Percentiles rank a stretch among this genome's conserved stretches.
These are phyloP conservation scores for Dactylellina leptospora DNA, from an alignment of 2,329 filamentous ascomycete genomes.

Conservation along the genomic window DNA sequence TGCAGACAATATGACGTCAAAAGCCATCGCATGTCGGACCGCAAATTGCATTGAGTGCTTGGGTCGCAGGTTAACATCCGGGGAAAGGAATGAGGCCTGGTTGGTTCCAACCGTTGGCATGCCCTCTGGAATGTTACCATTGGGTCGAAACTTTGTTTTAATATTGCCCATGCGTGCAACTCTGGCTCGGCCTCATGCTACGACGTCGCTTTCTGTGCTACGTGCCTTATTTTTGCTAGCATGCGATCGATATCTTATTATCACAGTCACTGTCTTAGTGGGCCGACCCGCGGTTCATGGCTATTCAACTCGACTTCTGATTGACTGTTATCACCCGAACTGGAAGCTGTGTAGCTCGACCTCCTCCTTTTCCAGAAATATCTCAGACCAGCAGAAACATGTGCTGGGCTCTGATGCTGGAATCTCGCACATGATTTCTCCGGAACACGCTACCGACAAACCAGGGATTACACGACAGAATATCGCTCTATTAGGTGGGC, in stretches of 20 bases:
- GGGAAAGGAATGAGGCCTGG: slow-evolving; percentile 18
- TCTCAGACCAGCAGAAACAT: neutral
- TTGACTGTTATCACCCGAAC: slow-evolving; percentile 31
- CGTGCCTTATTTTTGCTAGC: slow-evolving; percentile 4
- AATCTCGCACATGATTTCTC: neutral
- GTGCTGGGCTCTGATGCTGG: neutral
- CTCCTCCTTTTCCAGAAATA: neutral
- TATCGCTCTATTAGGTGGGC: neutral
- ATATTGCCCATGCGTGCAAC: neutral
- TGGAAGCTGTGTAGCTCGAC: slow-evolving; percentile 9
- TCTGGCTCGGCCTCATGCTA: neutral
- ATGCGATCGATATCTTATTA: neutral
- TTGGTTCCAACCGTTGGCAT: slow-evolving; percentile 20
- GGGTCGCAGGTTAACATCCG: slow-evolving; percentile 12
- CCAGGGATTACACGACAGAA: neutral
- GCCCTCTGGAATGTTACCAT: neutral
- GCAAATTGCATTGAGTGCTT: slow-evolving; percentile 7
- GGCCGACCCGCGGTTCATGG: neutral
- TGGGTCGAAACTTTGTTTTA: neutral
- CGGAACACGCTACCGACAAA: neutral
- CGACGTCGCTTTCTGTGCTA: slow-evolving; percentile 1
- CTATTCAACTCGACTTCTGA: neutral
- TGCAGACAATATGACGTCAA: slow-evolving; percentile 39
- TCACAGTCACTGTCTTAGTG: slow-evolving; percentile 7
- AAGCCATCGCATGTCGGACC: slow-evolving; percentile 39